A percentile compares a stretch with the other conserved stretches of the same genome.
Conservation (phyloP, 257 asterid genomes). For the Solanum rostratum region DNA sequence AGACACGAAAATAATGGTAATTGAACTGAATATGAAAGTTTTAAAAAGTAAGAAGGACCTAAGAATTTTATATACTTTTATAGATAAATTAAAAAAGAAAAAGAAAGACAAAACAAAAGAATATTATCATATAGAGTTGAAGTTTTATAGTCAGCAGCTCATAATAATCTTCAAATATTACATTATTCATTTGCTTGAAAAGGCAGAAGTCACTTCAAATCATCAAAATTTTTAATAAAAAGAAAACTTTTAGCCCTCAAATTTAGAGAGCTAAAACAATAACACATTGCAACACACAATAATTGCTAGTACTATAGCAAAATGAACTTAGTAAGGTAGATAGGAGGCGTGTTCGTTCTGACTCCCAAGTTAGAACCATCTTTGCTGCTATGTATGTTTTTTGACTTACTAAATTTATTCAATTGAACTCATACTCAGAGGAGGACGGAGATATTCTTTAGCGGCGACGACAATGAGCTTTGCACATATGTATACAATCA, state of each 20-base stretch:
- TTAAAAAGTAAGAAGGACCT: not conserved
- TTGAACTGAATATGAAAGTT: not conserved
- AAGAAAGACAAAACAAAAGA: not conserved
- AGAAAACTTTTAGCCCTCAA: not conserved
- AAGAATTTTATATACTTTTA: too few species aligned
- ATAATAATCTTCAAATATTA: not conserved
- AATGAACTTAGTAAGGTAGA: not conserved
- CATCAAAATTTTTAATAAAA: not conserved
- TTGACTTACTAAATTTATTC: not conserved
- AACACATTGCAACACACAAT: not conserved
- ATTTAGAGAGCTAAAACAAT: not conserved
- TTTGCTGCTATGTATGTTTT: not conserved
- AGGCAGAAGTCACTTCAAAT: not conserved
- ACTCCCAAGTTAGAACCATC: not conserved
- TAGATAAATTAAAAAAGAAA: too few species aligned
- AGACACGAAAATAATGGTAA: too few species aligned
- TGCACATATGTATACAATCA: constrained; percentile 40
- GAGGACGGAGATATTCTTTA: not conserved
- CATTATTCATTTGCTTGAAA: not conserved
- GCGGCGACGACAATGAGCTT: constrained; percentile 36
- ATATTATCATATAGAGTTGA: not conserved
- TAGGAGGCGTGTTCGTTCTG: not conserved
- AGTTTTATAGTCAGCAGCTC: not conserved
- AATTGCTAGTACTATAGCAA: not conserved
- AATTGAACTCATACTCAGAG: not conserved